Evolutionary conservation across 2,329 filamentous ascomycete species (phyloP).

Genomic region (Onygenales sp.): DNA sequence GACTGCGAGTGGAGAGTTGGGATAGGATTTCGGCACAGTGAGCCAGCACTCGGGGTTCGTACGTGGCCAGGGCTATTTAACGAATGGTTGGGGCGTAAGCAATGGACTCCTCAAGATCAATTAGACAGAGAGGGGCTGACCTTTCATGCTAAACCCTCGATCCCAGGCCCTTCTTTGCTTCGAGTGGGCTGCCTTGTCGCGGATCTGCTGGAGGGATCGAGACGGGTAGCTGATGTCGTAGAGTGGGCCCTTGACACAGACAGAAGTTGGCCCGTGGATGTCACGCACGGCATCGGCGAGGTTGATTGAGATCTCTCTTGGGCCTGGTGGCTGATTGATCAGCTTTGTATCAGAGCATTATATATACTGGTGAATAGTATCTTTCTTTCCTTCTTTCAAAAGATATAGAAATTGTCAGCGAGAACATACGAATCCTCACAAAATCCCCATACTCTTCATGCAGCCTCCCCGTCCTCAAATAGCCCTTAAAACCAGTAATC

Average conservation of each 20-base stretch:
- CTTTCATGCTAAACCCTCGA: slow-evolving; percentile 20
- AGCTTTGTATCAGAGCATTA: neutral
- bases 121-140: slow-evolving; percentile 9
- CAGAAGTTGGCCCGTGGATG: slow-evolving; percentile 12
- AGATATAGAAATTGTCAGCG: no score
- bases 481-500: slow-evolving; percentile 8
- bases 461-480: slow-evolving; percentile 11
- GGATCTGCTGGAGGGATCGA: slow-evolving; percentile 14
- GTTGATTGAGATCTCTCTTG: slow-evolving; percentile 14
- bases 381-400: neutral
- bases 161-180: slow-evolving; percentile 19
- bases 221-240: slow-evolving; percentile 15
- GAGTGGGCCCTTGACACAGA: slow-evolving; percentile 18
- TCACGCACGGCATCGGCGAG: slow-evolving; percentile 9
- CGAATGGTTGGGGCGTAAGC: neutral
- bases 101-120: neutral
- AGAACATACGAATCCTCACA: slow-evolving; percentile 11
- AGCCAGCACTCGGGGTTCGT: slow-evolving; percentile 7
- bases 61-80: slow-evolving; percentile 4
- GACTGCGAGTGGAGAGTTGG: neutral
- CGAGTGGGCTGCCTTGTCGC: slow-evolving; percentile 16
- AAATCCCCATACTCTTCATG: slow-evolving; percentile 19
- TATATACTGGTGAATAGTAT: neutral
- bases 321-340: slow-evolving; percentile 6
- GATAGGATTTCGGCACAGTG: slow-evolving; percentile 4